Conservation (phyloP, 768 basidiomycete genomes). For the Hericium alpestre region DNA sequence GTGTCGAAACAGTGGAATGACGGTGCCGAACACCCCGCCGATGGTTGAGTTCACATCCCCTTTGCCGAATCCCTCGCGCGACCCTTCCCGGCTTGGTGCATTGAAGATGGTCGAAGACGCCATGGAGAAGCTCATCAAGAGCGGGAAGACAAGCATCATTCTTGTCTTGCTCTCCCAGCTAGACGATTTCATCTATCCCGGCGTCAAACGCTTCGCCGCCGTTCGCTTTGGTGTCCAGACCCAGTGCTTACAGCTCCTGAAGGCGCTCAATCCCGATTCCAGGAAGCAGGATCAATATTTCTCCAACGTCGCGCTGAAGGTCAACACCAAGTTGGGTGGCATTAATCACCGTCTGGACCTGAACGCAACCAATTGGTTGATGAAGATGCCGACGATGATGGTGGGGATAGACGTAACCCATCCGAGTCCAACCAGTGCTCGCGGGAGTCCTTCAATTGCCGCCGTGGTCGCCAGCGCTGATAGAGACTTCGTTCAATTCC, state of each 20-base stretch:
- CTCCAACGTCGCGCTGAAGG: slow-evolving; percentile 72
- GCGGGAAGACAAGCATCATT: slow-evolving; percentile 46
- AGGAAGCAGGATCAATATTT: slow-evolving; percentile 68
- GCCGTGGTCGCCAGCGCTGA: slow-evolving; percentile 76
- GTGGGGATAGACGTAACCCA: slow-evolving; percentile 83
- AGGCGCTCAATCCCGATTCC: slow-evolving; percentile 37
- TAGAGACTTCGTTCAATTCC: slow-evolving; percentile 61
- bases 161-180: slow-evolving; percentile 57
- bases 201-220: slow-evolving; percentile 70
- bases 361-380: slow-evolving; percentile 52
- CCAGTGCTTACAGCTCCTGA: slow-evolving; percentile 57
- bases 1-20: slow-evolving; percentile 50
- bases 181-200: slow-evolving; percentile 73
- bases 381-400: slow-evolving; percentile 62
- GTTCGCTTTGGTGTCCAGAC: slow-evolving; percentile 67
- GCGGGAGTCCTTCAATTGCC: slow-evolving; percentile 73
- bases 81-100: slow-evolving; percentile 30
- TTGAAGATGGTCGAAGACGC: slow-evolving; percentile 27
- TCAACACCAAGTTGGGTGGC: slow-evolving; percentile 78
- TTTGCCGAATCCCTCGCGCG: slow-evolving; percentile 25
- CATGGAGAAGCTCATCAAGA: slow-evolving; percentile 13
- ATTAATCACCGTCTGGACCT: slow-evolving; percentile 61
- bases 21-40: slow-evolving; percentile 28
- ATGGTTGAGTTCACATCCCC: slow-evolving; percentile 24
- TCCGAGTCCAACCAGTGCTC: slow-evolving; percentile 53